Base-by-base conservation (phyloP, 2,329 filamentous ascomycete genomes). In the Neonectria coccinea region DNA sequence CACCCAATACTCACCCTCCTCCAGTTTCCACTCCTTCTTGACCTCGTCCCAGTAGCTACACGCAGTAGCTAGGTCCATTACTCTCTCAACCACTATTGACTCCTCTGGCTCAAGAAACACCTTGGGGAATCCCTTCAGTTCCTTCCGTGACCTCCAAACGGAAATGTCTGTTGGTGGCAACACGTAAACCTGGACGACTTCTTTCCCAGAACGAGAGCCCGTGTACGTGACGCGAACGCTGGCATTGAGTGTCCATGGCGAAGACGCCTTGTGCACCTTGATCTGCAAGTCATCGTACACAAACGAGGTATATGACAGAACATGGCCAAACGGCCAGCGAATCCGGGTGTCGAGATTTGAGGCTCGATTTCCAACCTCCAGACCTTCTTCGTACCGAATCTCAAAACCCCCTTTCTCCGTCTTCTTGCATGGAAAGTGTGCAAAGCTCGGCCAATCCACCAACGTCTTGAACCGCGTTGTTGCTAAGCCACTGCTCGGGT, bases 381-480 rank as follows among this genome's bases (percentile, higher is more conserved):
- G n/a, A 1, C 68, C 65, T 20, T 70, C 68, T 1, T 36, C 39
- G 1, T 70, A 70, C 2, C 20, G 47, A 25, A 70, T 62, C 20
- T 16, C 42, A 6, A 29, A 20, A n/a, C n/a, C 52, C 1, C 65
- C 61, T 6, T 39, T 10, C 0, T 36, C 48, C 3, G n/a, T 36
- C 10, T 57, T 48, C 6, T 59, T n/a, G 5, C 62, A 65, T 9
- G 65, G 67, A 9, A 70, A 70, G 27, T 64, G 52, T 0, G 25
- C 50, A 11, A 45, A 68, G 22, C 66, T 68, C 1, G 64, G 66
- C 44, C 20, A 67, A 50, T 68, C 61, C 22, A 65, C 51, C 9
- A 68, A 20, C 1, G 50, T 67, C 27, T 68, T 67, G 22, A 68
- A 67, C 66, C 66, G 67, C 1, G 66, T 68, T 1, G 64, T 65